Percentiles rank a stretch among this genome's conserved stretches.
Evolutionary conservation across 768 basidiomycete species (phyloP).

Genomic region (Russula compacta): DNA sequence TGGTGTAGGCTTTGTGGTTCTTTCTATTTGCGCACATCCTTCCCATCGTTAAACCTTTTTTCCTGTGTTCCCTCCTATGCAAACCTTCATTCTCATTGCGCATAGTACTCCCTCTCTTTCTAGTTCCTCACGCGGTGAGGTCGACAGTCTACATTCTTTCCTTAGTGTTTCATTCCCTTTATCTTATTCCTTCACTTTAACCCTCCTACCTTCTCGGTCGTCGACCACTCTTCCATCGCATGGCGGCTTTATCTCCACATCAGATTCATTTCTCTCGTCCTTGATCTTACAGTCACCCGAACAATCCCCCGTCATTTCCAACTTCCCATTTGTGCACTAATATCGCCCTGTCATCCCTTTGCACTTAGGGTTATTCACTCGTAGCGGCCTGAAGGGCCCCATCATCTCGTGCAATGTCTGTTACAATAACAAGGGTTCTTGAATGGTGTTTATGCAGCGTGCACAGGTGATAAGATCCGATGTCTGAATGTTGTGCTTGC

Average conservation of each 20-base stretch:
- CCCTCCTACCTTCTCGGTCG: constrained; percentile 31
- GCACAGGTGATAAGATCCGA: constrained; percentile 4
- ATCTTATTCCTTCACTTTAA: constrained; percentile 79
- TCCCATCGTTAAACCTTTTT: constrained; percentile 19
- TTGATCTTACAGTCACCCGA: constrained; percentile 19
- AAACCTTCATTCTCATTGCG: constrained; percentile 49
- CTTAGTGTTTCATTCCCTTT: constrained; percentile 46
- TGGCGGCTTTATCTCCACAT: constrained; percentile 23
- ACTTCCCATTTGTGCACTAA: constrained; percentile 19
- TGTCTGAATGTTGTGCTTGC: not conserved
- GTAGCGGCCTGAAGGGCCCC: constrained; percentile 20
- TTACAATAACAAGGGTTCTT: constrained; percentile 21
- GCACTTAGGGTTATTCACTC: constrained; percentile 19
- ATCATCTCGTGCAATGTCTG: constrained; percentile 21
- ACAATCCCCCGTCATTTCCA: constrained; percentile 21
- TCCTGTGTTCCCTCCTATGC: constrained; percentile 26
- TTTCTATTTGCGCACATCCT: constrained; percentile 19
- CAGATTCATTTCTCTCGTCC: constrained; percentile 10
- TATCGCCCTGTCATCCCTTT: constrained; percentile 19
- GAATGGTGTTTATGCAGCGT: constrained; percentile 10
- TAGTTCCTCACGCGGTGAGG: constrained; percentile 43
- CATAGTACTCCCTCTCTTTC: constrained; percentile 40
- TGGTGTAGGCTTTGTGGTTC: constrained; percentile 21
- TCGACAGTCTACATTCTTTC: constrained; percentile 43
- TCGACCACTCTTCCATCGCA: constrained; percentile 30